A percentile compares a stretch with the other conserved stretches of the same genome.
phyloP scores from a whole-genome alignment of 2,329 filamentous ascomycete species.

The Verticillium longisporum region DNA sequence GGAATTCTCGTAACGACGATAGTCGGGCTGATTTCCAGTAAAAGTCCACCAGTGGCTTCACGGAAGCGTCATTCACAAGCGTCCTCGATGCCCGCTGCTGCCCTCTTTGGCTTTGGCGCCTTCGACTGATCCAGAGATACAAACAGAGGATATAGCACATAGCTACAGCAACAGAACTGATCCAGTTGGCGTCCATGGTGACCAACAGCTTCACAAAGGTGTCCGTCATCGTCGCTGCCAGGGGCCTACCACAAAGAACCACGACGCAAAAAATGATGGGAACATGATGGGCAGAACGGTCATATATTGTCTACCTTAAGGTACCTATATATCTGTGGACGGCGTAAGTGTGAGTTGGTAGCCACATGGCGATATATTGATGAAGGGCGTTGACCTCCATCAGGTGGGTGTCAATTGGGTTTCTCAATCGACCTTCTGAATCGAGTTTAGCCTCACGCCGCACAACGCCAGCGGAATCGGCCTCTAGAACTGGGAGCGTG shows the following conservation, averaged over 20 bases:
- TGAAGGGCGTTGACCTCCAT: neutral
- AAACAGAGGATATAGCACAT: neutral
- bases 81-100: neutral
- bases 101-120: neutral
- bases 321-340: neutral
- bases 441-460: neutral
- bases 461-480: neutral
- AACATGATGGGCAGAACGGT: neutral
- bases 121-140: neutral
- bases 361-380: neutral
- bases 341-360: neutral
- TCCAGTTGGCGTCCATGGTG: neutral
- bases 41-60: conserved; percentile 23
- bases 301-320: neutral
- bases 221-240: neutral
- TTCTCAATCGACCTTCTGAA: neutral
- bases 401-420: neutral
- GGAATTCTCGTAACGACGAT: conserved; percentile 37
- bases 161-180: neutral
- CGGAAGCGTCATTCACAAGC: neutral
- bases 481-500: neutral
- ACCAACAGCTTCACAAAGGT: neutral
- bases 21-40: conserved; percentile 33
- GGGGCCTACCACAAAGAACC: neutral
- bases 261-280: neutral